Conservation (phyloP, 2,329 filamentous ascomycete genomes). For the Botrytis byssoidea region DNA sequence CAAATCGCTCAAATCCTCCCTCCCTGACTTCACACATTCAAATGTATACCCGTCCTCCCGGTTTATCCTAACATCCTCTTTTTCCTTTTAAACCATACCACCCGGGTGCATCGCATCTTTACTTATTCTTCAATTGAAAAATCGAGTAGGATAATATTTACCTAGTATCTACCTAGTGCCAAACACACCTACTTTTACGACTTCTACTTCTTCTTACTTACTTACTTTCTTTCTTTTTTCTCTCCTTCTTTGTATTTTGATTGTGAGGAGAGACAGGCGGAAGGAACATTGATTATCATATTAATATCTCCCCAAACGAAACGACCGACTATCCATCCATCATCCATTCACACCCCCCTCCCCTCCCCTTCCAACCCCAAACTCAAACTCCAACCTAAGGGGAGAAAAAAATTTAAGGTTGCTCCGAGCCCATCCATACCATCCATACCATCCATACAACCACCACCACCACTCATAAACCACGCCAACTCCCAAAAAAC, state of each 20-base stretch:
- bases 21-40: not conserved
- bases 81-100: not conserved
- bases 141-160: not conserved
- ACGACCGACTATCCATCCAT: not conserved
- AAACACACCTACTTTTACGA: not conserved
- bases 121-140: constrained; percentile 2
- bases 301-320: too few relatives aligned
- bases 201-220: not conserved
- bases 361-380: not conserved
- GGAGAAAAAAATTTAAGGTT: not conserved
- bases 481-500: not conserved
- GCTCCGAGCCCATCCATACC: not conserved
- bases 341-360: not conserved
- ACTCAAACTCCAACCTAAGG: not conserved
- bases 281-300: not conserved
- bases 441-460: not conserved
- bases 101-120: not conserved
- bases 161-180: not conserved
- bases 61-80: not conserved
- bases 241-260: not conserved
- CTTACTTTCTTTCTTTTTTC: not conserved
- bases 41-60: not conserved
- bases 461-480: not conserved
- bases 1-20: not conserved
- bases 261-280: not conserved